Evolutionary conservation across 164 flowering plant genomes (phyloP), one percentile per base, ranked within the genome.

Genomic region (Magnolia kwangsiensis): DNA sequence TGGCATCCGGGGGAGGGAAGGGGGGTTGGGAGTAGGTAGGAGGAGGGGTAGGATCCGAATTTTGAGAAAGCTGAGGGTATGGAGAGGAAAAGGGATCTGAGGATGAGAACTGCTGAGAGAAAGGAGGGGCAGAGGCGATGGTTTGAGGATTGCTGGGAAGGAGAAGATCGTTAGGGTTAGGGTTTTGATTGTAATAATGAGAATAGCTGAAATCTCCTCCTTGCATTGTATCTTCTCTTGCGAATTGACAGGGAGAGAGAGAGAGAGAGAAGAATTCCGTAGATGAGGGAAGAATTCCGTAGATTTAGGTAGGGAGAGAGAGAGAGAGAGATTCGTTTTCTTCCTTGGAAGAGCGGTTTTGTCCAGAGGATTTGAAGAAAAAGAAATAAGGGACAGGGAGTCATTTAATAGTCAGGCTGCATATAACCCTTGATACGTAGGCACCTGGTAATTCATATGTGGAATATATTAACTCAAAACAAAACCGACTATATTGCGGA

Each of bases 91-190:
- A 50, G 63, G 67, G 27, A 67, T 50, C 51, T 1, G 74, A 51
- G 45, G 45, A 76, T 27, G 88, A 69, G 69, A 83, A 20, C 84
- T 83, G 86, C 45, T 80, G 71, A 80, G 88, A 71, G 84, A 83
- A 89, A 3, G 95, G 98, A 19, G 98, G 98, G 0, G 83, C 70
- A 14, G 75, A 67, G 51, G 80, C 74, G 45, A 37, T 37, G 45
- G 79, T 45, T 71, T 29, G 69, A 21, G 51, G 71, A 29, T 37
- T 37, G 45, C 45, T 37, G 7, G 45, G 45, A 16, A 20, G 67
- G 45, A 73, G 50, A 21, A 73, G 67, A 45, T 70, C 59, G 69
- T 55, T 50, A 27, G 63, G 45, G 69, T 50, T 75, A 67, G 67
- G 84, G 51, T 31, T 51, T 45, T 74, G 78, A 14, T 21, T 77